Evolutionary conservation across 352 stramenopile genomes (phyloP).

Genomic region (Globisporangium apiculatum): DNA sequence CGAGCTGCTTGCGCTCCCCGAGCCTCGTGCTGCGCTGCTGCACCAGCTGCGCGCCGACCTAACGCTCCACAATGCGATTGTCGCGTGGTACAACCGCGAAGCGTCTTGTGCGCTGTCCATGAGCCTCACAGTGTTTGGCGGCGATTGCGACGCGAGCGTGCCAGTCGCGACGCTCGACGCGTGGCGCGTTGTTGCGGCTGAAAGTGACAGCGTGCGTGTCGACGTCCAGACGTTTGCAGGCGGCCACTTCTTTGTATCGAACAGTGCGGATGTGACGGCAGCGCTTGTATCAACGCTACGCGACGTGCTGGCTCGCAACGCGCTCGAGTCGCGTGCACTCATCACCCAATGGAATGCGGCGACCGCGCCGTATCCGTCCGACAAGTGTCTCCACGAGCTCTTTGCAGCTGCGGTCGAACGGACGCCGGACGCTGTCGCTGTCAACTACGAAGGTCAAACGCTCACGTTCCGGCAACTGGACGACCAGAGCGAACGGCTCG

Average conservation of each 20-base stretch:
- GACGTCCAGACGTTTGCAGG: constrained; percentile 42
- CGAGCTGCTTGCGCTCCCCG: constrained; percentile 40
- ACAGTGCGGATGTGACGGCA: constrained; percentile 24
- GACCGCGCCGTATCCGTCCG: constrained; percentile 45
- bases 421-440: constrained; percentile 53
- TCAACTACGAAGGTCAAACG: constrained; percentile 62
- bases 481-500: constrained; percentile 54
- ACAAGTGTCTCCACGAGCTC: constrained; percentile 77
- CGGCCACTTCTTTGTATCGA: constrained; percentile 47
- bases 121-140: constrained; percentile 48
- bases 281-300: constrained; percentile 32
- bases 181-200: constrained; percentile 26
- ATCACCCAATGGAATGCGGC: constrained; percentile 49
- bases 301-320: constrained; percentile 22
- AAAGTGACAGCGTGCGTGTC: constrained; percentile 13
- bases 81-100: constrained; percentile 23
- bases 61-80: constrained; percentile 42
- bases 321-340: constrained; percentile 35
- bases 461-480: constrained; percentile 70
- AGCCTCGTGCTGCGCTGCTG: constrained; percentile 29
- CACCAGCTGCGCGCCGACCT: constrained; percentile 33
- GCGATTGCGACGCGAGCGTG: constrained; percentile 30
- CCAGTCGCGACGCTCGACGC: constrained; percentile 23
- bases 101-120: constrained; percentile 3
- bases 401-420: constrained; percentile 63